Base-by-base conservation (phyloP, 140 eudicot genomes). In the Cichorium intybus region DNA sequence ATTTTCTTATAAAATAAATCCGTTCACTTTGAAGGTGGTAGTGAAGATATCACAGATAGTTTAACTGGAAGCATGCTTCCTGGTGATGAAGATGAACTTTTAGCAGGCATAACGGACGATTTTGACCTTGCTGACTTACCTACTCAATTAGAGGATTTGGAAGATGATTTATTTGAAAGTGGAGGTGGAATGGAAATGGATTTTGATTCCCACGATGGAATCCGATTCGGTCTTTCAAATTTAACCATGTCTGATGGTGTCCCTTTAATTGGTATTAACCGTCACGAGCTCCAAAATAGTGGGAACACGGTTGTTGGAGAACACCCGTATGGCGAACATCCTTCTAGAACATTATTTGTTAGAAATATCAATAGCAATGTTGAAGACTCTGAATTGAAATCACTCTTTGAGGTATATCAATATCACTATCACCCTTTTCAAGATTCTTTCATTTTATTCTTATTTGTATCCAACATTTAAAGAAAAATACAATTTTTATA, bases 241-340 rank as follows among this genome's bases (percentile, higher is more conserved):
- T 61, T 87, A 51, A 87, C 77, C 67, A 26, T 81, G 54, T 62
- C 90, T 56, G 88, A 82, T 69, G 75, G 80, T 60, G 72, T 80
- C 66, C 71, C 70, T 55, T 79, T 84, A 39, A 74, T 64, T 51
- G 87, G 80, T 70, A 64, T 70, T 39, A 69, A 62, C 14, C 84
- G 68, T 31, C 84, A 70, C 45, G 86, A 79, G 67, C 72, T 78
- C 33, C 77, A 70, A n/a, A 87, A 82, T 64, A 77, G 85, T 37
- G 85, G 71, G 46, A 79, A 68, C 9, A 52, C 85, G 7, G 83
- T 87, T 72, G 87, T 81, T 24, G 96, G 97, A 46, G 97, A 91
- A 75, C 97, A 91, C 70, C 97, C 97, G 10, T 91, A 85, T 69
- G 97, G 97, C 2, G 97, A 91, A 75, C 97, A 87, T 70, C 97